Conservation (phyloP, 441 rosid genomes). For the Populus hybrid region DNA sequence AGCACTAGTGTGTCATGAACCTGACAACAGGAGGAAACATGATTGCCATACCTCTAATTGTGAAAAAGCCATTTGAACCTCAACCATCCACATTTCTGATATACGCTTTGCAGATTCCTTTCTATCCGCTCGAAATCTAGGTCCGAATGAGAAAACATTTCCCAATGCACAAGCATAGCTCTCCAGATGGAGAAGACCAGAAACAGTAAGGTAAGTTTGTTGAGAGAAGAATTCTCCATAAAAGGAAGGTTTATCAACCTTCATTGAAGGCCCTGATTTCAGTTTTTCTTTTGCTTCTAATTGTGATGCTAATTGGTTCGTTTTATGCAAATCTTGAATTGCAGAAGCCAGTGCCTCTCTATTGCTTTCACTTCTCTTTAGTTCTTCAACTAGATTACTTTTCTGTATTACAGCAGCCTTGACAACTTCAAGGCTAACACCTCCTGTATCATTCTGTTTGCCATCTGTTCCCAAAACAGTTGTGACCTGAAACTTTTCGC, state of each 20-base stretch:
- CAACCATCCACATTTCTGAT: slow-evolving; percentile 85
- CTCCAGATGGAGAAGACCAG: slow-evolving; percentile 84
- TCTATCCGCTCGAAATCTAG: slow-evolving; percentile 65
- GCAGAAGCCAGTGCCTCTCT: slow-evolving; percentile 67
- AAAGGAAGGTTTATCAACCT: slow-evolving; percentile 31
- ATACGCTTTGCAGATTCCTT: slow-evolving; percentile 38
- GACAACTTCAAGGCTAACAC: slow-evolving; percentile 44
- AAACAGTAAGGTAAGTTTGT: slow-evolving; percentile 54
- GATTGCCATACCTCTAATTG: slow-evolving; percentile 56
- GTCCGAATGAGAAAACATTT: slow-evolving; percentile 82
- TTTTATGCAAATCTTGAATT: slow-evolving; percentile 59
- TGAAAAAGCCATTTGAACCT: slow-evolving; percentile 78
- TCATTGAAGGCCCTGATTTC: slow-evolving; percentile 25
- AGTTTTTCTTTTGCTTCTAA: slow-evolving; percentile 54
- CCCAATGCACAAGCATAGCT: slow-evolving; percentile 90
- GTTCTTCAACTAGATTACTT: slow-evolving; percentile 49
- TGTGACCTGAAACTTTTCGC: slow-evolving; percentile 60
- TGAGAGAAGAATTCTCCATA: slow-evolving; percentile 57
- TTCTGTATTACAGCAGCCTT: slow-evolving; percentile 69
- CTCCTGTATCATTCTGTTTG: slow-evolving; percentile 33
- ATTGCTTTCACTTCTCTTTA: slow-evolving; percentile 79
- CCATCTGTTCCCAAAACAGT: slow-evolving; percentile 37
- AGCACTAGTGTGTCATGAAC: neutral
- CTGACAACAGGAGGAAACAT: neutral
- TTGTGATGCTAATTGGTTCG: slow-evolving; percentile 58